A percentile compares a stretch with the other conserved stretches of the same genome.
phyloP scores from a whole-genome alignment of 1,139 yeast genomes.

The Suhomyces atakaporum region DNA sequence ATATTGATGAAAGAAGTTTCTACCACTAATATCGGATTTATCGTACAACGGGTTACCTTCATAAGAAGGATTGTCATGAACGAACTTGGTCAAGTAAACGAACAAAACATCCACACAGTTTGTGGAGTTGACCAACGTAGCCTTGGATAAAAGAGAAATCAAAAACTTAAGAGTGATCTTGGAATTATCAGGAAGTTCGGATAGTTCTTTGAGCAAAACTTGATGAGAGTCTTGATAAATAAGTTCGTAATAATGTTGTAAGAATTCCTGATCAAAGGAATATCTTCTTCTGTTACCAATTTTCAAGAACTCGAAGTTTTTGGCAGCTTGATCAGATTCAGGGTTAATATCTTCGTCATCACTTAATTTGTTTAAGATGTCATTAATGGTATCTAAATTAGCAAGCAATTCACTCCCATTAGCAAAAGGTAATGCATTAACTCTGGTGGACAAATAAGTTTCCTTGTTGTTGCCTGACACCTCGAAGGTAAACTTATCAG shows the following conservation, averaged over 20 bases:
- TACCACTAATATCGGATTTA: slow-evolving; percentile 71
- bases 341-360: slow-evolving; percentile 20
- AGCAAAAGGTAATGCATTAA: slow-evolving; percentile 77
- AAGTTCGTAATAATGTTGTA: slow-evolving; percentile 28
- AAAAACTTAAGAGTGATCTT: slow-evolving; percentile 42
- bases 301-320: slow-evolving; percentile 17
- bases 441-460: slow-evolving; percentile 66
- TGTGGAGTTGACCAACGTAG: slow-evolving; percentile 54
- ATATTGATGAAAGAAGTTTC: slow-evolving; percentile 84
- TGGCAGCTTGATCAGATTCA: slow-evolving; percentile 14
- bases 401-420: slow-evolving; percentile 60
- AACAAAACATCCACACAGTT: slow-evolving; percentile 61
- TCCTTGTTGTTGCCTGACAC: slow-evolving; percentile 66
- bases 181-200: slow-evolving; percentile 22
- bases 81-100: slow-evolving; percentile 20
- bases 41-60: slow-evolving; percentile 46
- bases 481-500: slow-evolving; percentile 14
- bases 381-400: slow-evolving; percentile 57
- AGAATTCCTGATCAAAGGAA: slow-evolving; percentile 34
- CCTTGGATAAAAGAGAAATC: slow-evolving; percentile 61
- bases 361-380: slow-evolving; percentile 46
- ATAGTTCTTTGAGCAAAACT: slow-evolving; percentile 42
- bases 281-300: slow-evolving; percentile 21
- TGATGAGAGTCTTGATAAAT: slow-evolving; percentile 50
- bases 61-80: slow-evolving; percentile 14